Percentiles rank a stretch among this genome's conserved stretches.
Conservation (phyloP, 2,329 filamentous ascomycete species). For the Colletotrichum tropicicola region DNA sequence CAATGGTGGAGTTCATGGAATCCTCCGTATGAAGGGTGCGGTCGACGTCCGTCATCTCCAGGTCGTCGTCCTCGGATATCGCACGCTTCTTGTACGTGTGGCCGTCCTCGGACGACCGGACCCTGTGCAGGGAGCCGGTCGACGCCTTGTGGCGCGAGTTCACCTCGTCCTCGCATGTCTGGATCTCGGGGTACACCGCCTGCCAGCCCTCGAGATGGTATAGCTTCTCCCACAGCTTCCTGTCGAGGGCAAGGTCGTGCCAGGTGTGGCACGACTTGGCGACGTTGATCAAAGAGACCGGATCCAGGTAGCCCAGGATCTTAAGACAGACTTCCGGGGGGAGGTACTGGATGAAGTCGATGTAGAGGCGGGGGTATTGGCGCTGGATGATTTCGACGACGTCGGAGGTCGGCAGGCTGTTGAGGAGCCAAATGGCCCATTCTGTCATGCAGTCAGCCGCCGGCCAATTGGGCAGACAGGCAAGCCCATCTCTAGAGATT, state of each 20-base stretch:
- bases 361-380: constrained; percentile 85
- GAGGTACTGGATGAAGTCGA: constrained; percentile 87
- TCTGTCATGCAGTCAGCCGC: not conserved
- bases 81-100: constrained; percentile 65
- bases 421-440: constrained; percentile 62
- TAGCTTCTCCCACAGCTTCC: constrained; percentile 84
- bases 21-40: constrained; percentile 36
- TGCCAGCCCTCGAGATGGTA: constrained; percentile 91
- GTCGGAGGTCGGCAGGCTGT: constrained; percentile 80
- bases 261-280: constrained; percentile 83
- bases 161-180: constrained; percentile 69
- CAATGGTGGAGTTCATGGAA: constrained; percentile 17
- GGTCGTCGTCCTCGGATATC: constrained; percentile 59
- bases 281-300: constrained; percentile 80
- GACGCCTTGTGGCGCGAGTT: constrained; percentile 53
- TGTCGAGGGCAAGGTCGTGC: constrained; percentile 83
- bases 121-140: constrained; percentile 51
- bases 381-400: constrained; percentile 84
- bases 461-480: not conserved
- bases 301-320: constrained; percentile 86
- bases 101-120: constrained; percentile 55
- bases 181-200: constrained; percentile 72
- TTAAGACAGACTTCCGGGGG: constrained; percentile 92
- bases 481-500: not conserved
- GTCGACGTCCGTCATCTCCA: constrained; percentile 51